A percentile compares a stretch with the other conserved stretches of the same genome.
Conservation (phyloP, 2,329 filamentous ascomycete species). For the Pyricularia grisea region DNA sequence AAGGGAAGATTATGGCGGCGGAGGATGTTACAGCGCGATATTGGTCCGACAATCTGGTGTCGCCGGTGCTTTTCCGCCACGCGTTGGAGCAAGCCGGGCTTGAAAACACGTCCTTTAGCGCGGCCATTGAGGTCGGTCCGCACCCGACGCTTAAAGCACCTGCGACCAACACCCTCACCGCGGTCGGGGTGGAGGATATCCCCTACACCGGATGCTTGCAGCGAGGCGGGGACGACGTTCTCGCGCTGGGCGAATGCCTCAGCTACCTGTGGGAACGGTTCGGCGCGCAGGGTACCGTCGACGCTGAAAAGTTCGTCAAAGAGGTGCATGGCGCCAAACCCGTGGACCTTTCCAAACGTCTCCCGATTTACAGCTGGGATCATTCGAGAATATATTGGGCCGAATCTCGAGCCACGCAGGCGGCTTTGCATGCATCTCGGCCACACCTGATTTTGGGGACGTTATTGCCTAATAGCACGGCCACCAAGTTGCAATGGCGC, state of each 20-base stretch:
- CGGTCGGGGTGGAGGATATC: slow-evolving; percentile 4
- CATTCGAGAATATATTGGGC: slow-evolving; percentile 35
- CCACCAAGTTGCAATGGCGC: slow-evolving; percentile 17
- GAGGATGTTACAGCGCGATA: slow-evolving; percentile 23
- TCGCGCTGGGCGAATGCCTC: not conserved
- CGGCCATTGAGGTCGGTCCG: not conserved
- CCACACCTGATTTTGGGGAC: slow-evolving; percentile 9
- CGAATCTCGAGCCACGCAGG: slow-evolving; percentile 7
- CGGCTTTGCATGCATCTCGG: not conserved
- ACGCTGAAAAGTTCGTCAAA: not conserved
- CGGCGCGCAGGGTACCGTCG: not conserved
- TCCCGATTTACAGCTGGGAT: slow-evolving; percentile 38
- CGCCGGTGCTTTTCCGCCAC: slow-evolving; percentile 21
- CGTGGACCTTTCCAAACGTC: slow-evolving; percentile 28
- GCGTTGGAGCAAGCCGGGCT: not conserved
- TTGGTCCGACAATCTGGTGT: slow-evolving; percentile 26
- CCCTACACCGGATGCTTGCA: slow-evolving; percentile 9
- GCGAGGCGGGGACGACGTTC: slow-evolving; percentile 12
- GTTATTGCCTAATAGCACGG: slow-evolving; percentile 2
- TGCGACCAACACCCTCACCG: slow-evolving; percentile 18
- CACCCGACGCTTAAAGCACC: slow-evolving; percentile 15
- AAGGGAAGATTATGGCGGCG: slow-evolving; percentile 19
- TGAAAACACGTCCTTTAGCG: not conserved
- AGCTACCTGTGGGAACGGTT: not conserved
- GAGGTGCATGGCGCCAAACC: slow-evolving; percentile 14